Conservation (phyloP, 2,329 filamentous ascomycete genomes). For the Phoma herbarum region DNA sequence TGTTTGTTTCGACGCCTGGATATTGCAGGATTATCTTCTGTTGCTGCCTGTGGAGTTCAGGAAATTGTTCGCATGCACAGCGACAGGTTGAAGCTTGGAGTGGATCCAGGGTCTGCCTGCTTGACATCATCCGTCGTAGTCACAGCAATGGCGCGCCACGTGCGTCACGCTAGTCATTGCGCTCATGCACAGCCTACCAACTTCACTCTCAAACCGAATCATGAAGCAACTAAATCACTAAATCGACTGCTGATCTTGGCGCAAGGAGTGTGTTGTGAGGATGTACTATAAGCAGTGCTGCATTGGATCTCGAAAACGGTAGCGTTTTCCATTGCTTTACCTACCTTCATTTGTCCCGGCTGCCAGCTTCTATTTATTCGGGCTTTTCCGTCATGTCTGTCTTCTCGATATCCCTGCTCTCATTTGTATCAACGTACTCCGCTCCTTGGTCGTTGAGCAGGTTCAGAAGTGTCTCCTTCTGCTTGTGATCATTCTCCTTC, state of each 20-base stretch:
- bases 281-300: neutral
- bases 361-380: neutral
- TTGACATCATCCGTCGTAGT: constrained; percentile 21
- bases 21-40: neutral
- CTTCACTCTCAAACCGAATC: neutral
- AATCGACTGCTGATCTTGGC: neutral
- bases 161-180: constrained; percentile 14
- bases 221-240: neutral
- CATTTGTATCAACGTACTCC: neutral
- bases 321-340: neutral
- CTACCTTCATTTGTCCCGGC: neutral
- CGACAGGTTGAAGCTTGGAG: constrained; percentile 13
- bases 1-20: neutral
- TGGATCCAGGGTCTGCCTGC: constrained; percentile 18
- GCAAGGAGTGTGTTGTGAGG: neutral
- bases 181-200: neutral
- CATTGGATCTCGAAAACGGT: neutral
- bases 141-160: constrained; percentile 17
- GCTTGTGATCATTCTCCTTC: neutral
- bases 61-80: constrained; percentile 16
- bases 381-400: neutral
- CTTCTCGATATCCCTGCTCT: neutral
- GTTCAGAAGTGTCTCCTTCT: neutral
- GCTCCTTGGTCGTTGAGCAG: neutral
- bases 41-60: constrained; percentile 14